Evolutionary conservation across 2,329 filamentous ascomycete genomes (phyloP), one percentile per base, ranked within the genome.

Genomic region (Phialemoniopsis sp.): DNA sequence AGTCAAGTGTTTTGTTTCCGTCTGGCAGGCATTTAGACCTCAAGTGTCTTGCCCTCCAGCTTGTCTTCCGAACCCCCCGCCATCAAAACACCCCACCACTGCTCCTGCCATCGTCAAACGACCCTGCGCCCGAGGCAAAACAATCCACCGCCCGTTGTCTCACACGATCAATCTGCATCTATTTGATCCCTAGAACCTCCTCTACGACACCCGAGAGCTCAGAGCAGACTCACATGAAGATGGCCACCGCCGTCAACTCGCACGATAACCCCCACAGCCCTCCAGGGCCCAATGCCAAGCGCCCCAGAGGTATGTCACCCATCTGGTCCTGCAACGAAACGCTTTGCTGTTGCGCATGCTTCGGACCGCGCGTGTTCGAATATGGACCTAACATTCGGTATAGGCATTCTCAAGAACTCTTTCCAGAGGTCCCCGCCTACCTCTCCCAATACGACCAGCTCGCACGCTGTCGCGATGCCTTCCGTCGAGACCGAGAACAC

Each of bases 331-430:
- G 3, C 9, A 8, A 8, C 5, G n/a, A 16, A 28, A 5, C 10
- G 15, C 15, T 19, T 36, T 3, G 19, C 13, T 3, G 14, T 13
- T 10, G n/a, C 5, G 15, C 8, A 29, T 8, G 3, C 19, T 30
- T 14, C 8, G 7, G 4, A 31, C 17, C 14, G 21, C 13, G 10
- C 19, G 16, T 34, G 21, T 31, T n/a, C 13, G 9, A 21, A 21
- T 15, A 36, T 9, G 36, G 18, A 15, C 32, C 32, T 31, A 30
- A 36, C 21, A 14, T 4, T 1, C 19, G 8, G 13, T 18, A 2
- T 33, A 96, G 91, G 91, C 51, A 97, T 97, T 54, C 80, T 97
- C 52, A 97, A 97, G 68, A 95, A 95, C 70, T 84, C 87, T 36
- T 88, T 76, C 45, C 82, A 77, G 52, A 71, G 75, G 43, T 77